Conservation (phyloP, 805 yeast species). For the Sugiyamaella americana region DNA sequence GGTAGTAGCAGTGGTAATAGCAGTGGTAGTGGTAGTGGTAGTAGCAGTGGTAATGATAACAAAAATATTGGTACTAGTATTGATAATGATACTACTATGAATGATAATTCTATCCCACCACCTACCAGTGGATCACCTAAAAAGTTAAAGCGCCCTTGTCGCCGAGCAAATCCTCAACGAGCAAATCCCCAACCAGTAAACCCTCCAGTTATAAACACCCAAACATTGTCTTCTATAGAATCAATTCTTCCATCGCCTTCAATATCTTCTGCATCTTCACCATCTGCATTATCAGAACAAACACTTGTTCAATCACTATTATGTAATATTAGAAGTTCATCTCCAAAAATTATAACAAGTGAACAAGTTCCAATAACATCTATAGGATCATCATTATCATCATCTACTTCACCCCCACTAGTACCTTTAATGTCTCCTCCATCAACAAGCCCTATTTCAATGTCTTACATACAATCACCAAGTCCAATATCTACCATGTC, state of each 20-base stretch:
- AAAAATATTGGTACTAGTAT: not conserved
- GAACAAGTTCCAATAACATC: constrained; percentile 2
- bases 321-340: constrained; percentile 21
- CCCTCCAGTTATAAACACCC: not conserved
- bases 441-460: constrained; percentile 9
- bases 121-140: constrained; percentile 2
- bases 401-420: constrained; percentile 5
- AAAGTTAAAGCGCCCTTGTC: constrained; percentile 25
- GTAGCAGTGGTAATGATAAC: not conserved
- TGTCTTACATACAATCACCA: not conserved
- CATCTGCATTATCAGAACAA: constrained; percentile 4
- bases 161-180: constrained; percentile 9
- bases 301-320: constrained; percentile 22
- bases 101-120: not conserved
- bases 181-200: not conserved
- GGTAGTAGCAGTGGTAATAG: not conserved
- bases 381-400: constrained; percentile 4
- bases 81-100: not conserved
- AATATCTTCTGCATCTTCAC: not conserved
- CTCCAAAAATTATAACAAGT: constrained; percentile 4
- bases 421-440: constrained; percentile 2
- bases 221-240: not conserved
- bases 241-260: not conserved
- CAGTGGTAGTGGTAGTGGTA: not conserved
- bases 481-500: not conserved